phyloP scores from a whole-genome alignment of 805 yeast genomes.

The Lipomyces yamadae region DNA sequence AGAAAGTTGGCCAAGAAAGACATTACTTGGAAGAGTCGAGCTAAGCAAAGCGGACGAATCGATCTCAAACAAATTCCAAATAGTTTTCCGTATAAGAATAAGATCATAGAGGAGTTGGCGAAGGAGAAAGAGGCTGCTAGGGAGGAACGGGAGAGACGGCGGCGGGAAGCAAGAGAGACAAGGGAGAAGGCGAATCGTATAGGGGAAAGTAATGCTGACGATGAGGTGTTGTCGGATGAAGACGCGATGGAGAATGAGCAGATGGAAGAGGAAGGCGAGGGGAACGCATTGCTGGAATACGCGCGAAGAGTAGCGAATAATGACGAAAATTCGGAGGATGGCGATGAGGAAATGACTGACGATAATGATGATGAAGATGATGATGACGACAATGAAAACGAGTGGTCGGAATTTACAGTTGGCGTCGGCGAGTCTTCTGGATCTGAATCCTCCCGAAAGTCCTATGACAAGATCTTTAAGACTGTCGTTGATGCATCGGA shows the following conservation, averaged over 20 bases:
- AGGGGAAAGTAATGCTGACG: slow-evolving; percentile 17
- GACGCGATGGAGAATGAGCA: slow-evolving; percentile 49
- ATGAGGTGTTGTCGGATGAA: slow-evolving; percentile 42
- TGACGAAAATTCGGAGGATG: slow-evolving; percentile 61
- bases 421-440: neutral
- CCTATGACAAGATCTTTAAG: slow-evolving; percentile 92
- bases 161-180: slow-evolving; percentile 45
- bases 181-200: slow-evolving; percentile 38
- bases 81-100: slow-evolving; percentile 90
- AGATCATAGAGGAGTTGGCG: slow-evolving; percentile 63
- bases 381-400: slow-evolving; percentile 51
- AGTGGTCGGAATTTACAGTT: slow-evolving; percentile 43
- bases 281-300: slow-evolving; percentile 80
- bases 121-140: slow-evolving; percentile 54
- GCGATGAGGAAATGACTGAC: slow-evolving; percentile 44
- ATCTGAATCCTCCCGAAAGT: slow-evolving; percentile 57
- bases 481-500: slow-evolving; percentile 91
- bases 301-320: slow-evolving; percentile 87
- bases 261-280: slow-evolving; percentile 45
- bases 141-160: slow-evolving; percentile 47
- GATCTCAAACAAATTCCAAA: slow-evolving; percentile 83
- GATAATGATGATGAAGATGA: slow-evolving; percentile 54
- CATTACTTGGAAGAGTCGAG: slow-evolving; percentile 88
- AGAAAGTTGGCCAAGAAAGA: slow-evolving; percentile 83
- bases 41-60: slow-evolving; percentile 62